Evolutionary conservation across 2,329 filamentous ascomycete species (phyloP).

Genomic region (Magnaporthiopsis rhizophila): DNA sequence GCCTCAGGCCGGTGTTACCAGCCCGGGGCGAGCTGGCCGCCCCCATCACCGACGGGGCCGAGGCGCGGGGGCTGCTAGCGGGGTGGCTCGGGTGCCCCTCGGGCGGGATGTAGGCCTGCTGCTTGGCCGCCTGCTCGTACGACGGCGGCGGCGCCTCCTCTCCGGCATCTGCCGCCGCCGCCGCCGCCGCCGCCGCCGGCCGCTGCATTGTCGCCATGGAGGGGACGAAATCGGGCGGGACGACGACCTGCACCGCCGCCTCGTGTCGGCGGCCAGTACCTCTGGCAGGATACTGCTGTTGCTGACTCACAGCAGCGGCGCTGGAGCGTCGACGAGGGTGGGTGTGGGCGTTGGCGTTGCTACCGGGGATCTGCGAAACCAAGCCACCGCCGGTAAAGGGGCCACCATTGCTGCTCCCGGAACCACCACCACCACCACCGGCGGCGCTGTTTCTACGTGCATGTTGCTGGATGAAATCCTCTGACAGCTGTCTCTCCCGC

Average conservation of each 20-base stretch:
- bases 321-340: conserved; percentile 8
- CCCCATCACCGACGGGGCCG: background rate
- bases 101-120: conserved; percentile 43
- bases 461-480: conserved; percentile 63
- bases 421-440: background rate
- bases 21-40: background rate
- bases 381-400: background rate
- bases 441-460: conserved; percentile 25
- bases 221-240: conserved; percentile 35
- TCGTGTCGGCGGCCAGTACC: conserved; percentile 7
- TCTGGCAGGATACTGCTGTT: too few species aligned
- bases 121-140: conserved; percentile 49
- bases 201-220: conserved; percentile 23
- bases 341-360: too few species aligned
- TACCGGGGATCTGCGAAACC: conserved; percentile 9
- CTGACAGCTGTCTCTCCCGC: conserved; percentile 60
- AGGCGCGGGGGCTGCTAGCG: conserved; percentile 25
- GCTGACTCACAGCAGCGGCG: too few species aligned
- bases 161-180: conserved; percentile 23
- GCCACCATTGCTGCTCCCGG: background rate
- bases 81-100: conserved; percentile 42
- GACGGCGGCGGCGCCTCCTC: conserved; percentile 47
- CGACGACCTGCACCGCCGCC: conserved; percentile 22
- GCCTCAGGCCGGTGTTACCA: background rate
- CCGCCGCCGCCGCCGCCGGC: too few species aligned